phyloP scores from a whole-genome alignment of 352 stramenopile species.

The Globisporangium apiculatum region DNA sequence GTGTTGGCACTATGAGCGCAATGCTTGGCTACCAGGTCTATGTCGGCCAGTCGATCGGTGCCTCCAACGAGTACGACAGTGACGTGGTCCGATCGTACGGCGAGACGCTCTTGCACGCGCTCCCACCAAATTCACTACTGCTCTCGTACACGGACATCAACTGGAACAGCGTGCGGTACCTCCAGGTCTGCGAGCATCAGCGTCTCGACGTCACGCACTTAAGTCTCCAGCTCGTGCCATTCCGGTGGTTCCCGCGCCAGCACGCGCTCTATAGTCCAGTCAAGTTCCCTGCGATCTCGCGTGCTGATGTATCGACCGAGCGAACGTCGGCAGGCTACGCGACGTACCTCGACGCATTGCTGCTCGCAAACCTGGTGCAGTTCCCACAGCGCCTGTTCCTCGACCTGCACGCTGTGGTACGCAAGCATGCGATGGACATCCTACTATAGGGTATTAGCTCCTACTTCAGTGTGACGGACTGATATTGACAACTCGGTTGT shows the following conservation, averaged over 20 bases:
- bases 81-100: constrained; percentile 34
- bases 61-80: not conserved
- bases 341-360: constrained; percentile 31
- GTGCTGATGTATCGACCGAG: constrained; percentile 24
- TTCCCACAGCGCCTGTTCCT: constrained; percentile 29
- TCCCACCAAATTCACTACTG: constrained; percentile 43
- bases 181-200: constrained; percentile 50
- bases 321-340: constrained; percentile 32
- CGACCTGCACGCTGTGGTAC: constrained; percentile 51
- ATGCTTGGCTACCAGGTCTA: constrained; percentile 6
- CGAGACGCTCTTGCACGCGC: constrained; percentile 29
- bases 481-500: no score
- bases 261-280: constrained; percentile 28
- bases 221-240: constrained; percentile 78
- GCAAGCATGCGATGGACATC: not conserved
- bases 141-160: constrained; percentile 81
- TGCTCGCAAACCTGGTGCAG: constrained; percentile 26
- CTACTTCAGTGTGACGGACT: no score
- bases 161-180: constrained; percentile 75
- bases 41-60: constrained; percentile 4
- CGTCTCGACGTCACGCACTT: constrained; percentile 57
- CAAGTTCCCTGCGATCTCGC: constrained; percentile 24
- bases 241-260: constrained; percentile 66
- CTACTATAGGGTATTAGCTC: no score
- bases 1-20: constrained; percentile 8